Base-by-base conservation (phyloP, 2,329 filamentous ascomycete genomes). In the Aureobasidium sp. region DNA sequence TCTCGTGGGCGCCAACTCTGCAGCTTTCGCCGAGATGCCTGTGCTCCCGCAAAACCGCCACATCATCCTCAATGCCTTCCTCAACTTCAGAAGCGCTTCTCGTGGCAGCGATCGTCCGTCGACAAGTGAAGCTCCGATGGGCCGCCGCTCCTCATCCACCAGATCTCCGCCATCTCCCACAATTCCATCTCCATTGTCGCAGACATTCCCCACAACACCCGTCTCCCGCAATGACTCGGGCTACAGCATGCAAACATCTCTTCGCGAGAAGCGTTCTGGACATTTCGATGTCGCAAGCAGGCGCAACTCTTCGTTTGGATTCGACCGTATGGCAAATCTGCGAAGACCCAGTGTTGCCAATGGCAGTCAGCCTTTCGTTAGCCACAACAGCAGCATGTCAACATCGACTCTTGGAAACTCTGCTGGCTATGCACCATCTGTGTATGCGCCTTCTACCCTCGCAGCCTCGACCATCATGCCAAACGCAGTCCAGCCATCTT, bases 201-300 rank as follows among this genome's bases (percentile, higher is more conserved):
- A 79, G 29, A 82, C 80, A 60, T 95, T 95, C 65, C 85, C 87
- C 3, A 79, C 79, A 3, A 91, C 88, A 3, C 85, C 88, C 0
- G 80, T 87, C n/a, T 95, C 90, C 5, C 80, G 90, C 14, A 94
- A 86, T 63, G 93, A 98, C 65, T 96, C 91, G 4, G 91, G 89
- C 1, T 94, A 93, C 68, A 87, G 88, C 30, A 74, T 95, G 53
- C 85, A 90, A 58, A 83, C 87, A 16, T 95, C 88, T 4, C 74
- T 98, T 54, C 83, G 90, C 27, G 93, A 97, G 71, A 98, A 97
- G 74, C 82, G 91, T 48, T 97, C 93, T 3, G 90, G 88, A 1
- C 89, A 96, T 66, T 95, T 97, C 61, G 87, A 93, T 63, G 81
- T 85, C 54, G 70, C 75, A 59, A 32, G 17, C 48, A 81, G 90